Evolutionary conservation across 2,329 filamentous ascomycete genomes (phyloP), one percentile per base, ranked within the genome.

Genomic region (Rhynchosporium agropyri): DNA sequence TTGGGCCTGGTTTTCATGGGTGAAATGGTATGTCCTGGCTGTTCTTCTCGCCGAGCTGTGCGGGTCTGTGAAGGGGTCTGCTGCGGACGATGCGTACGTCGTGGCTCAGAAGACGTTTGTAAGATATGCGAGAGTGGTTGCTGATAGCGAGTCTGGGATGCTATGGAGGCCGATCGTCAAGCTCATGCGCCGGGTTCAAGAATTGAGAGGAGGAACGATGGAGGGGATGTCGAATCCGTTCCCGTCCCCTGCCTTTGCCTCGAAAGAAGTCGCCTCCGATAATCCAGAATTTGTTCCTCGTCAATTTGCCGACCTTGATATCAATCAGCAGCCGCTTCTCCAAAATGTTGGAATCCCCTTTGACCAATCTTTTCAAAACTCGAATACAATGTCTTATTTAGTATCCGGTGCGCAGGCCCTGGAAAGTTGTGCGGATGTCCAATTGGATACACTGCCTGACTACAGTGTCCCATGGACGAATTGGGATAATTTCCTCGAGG

Each of bases 141-240:
- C 62, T 38, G 57, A 63, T 43, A 63, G 42, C 33, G 45, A 58
- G 9, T 40, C 48, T 46, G 62, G 62, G n/a, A 63, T 63, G 62
- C 53, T 63, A 13, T 63, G 62, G 62, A 63, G 49, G 46, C 62
- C 62, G 7, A 57, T 63, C 20, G 48, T 59, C 15, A 63, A 63
- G 38, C 36, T 63, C 4, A 63, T 63, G 62, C 62, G 58, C 29
- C 62, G 62, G 31, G 33, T 61, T 28, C 51, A 61, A 15, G 46
- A 28, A 33, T 26, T 61, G 15, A 55, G 45, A 40, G 56, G 56
- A n/a, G 28, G 20, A 7, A 38, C 43, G 2, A 20, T 58, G 28
- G 56, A 36, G 3, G 33, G 42, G 5, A 49, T 58, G 45, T 36
- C 56, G 15, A 28, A 29, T 13, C 9, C 36, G 20, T n/a, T 49